Percentiles rank a stretch among this genome's conserved stretches.
These are phyloP conservation scores for Collybia mongolica DNA, from an alignment of 768 basidiomycete species.

Conservation along the genomic window DNA sequence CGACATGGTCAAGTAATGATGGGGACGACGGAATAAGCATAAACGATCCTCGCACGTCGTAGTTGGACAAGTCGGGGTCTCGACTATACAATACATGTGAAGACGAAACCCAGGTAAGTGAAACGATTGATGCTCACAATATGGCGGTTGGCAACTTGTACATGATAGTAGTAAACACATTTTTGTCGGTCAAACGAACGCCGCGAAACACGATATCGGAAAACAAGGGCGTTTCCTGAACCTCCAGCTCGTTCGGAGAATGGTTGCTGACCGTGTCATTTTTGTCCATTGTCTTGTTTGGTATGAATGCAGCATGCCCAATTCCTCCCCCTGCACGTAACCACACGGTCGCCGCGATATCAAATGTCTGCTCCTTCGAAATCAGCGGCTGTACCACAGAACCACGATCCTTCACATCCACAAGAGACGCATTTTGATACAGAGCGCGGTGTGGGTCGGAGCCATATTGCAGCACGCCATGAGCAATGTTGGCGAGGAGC, in stretches of 20 bases:
- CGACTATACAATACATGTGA: constrained; percentile 14
- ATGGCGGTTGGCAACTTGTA: constrained; percentile 25
- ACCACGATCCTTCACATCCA: constrained; percentile 2
- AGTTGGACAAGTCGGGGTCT: constrained; percentile 19
- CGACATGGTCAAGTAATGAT: constrained; percentile 24
- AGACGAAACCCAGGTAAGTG: background rate
- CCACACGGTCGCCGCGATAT: constrained; percentile 20
- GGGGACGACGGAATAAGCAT: constrained; percentile 31
- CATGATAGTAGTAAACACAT: constrained; percentile 19
- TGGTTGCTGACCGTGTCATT: constrained; percentile 11
- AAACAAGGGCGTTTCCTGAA: constrained; percentile 12
- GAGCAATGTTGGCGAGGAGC: background rate
- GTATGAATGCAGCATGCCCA: background rate
- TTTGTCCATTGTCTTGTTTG: constrained; percentile 1
- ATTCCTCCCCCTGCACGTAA: constrained; percentile 5
- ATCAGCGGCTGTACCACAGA: constrained; percentile 14
- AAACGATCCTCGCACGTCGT: constrained; percentile 35
- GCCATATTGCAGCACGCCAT: background rate
- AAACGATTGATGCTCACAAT: constrained; percentile 22
- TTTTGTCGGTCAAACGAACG: constrained; percentile 23
- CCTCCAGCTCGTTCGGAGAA: background rate
- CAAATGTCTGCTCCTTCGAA: constrained; percentile 13
- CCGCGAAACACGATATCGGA: constrained; percentile 27
- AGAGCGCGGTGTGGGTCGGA: constrained; percentile 10
- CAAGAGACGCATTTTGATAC: constrained; percentile 6